Base-by-base conservation (phyloP, 768 basidiomycete genomes). In the Kwoniella sp. region DNA sequence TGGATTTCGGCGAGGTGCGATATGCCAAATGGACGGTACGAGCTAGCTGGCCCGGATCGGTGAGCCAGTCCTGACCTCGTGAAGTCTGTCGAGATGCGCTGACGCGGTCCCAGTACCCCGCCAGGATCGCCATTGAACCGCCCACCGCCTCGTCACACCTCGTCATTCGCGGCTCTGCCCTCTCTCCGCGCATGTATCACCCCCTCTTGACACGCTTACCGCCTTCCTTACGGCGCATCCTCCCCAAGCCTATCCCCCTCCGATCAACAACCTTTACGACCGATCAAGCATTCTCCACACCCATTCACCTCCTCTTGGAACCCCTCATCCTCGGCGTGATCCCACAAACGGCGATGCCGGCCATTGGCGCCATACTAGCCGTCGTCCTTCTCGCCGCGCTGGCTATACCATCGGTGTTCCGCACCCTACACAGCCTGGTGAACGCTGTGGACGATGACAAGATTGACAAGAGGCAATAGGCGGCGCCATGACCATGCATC, bases 41-140 rank as follows among this genome's bases (percentile, higher is more conserved):
- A 31, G 47, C 59, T 5, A 63, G 62, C 8, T 67, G 66, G 66
- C 62, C 66, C 29, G 66, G 62, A 14, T 64, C 66, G 3, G 66
- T 64, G 23, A 46, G 62, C 39, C n/a, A 41, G 57, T 48, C 23
- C n/a, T 11, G 19, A 26, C 27, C 40, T 20, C 31, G 31, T 45
- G 25, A 23, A 23, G 25, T 3, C 2, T 26, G 40, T 8, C 11
- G 19, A 26, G 22, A 22, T 42, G 15, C 5, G n/a, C 12, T 26
- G 25, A 42, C 23, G 28, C n/a, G 12, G 25, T 3, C 7, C 8
- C n/a, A 50, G 49, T 40, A 20, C 7, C 49, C 49, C 23, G 37
- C 49, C 8, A 31, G 31, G 22, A 43, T 50, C 29, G 17, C 22
- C 4, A 20, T 50, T 5, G 17, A 19, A 17, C 15, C 25, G 11